Conservation (phyloP, 2,329 filamentous ascomycete species). For the Teratosphaeria epicoccoides region DNA sequence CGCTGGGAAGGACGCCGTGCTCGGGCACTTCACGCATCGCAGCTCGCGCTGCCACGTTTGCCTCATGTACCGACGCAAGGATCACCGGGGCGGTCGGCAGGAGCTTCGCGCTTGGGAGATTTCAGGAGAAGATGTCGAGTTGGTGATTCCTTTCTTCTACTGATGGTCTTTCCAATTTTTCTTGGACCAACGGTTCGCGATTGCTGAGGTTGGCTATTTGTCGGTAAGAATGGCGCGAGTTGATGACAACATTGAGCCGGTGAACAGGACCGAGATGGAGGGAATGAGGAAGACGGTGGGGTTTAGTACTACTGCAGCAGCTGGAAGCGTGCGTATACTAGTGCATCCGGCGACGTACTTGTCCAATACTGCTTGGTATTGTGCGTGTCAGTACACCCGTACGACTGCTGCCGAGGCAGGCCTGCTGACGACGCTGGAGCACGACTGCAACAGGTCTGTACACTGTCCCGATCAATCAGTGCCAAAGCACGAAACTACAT, state of each 20-base stretch:
- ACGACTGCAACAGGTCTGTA: no score
- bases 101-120: conserved; percentile 30
- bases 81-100: conserved; percentile 30
- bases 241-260: conserved; percentile 21
- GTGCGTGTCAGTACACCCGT: not conserved
- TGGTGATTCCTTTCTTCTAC: conserved; percentile 24
- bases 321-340: conserved; percentile 14
- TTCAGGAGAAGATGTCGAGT: conserved; percentile 15
- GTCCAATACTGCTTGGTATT: not conserved
- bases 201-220: conserved; percentile 36
- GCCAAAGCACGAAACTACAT: no score
- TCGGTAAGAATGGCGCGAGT: conserved; percentile 32
- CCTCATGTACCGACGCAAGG: conserved; percentile 28
- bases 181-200: conserved; percentile 37
- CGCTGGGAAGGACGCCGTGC: conserved; percentile 59
- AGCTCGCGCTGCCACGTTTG: conserved; percentile 26
- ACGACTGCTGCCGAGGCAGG: no score
- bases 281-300: conserved; percentile 14
- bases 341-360: conserved; percentile 5
- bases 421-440: no score
- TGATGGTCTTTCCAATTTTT: conserved; percentile 21
- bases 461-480: no score
- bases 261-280: conserved; percentile 7
- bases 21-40: conserved; percentile 46
- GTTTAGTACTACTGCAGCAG: conserved; percentile 15